phyloP scores from a whole-genome alignment of 805 yeast species.

The Pichia deserticola region DNA sequence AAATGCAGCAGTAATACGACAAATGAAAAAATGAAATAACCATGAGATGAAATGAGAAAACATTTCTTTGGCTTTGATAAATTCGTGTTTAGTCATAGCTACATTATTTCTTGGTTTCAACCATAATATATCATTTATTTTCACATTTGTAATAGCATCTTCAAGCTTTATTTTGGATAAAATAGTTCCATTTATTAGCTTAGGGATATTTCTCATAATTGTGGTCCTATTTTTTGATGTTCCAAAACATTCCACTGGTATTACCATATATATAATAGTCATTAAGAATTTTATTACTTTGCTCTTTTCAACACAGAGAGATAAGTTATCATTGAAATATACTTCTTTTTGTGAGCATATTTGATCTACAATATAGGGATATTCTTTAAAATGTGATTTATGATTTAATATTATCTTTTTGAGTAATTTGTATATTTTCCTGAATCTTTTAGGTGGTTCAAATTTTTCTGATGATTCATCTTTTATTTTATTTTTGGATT shows the following conservation, averaged over 20 bases:
- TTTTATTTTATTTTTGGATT: neutral
- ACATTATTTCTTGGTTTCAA: slow-evolving; percentile 28
- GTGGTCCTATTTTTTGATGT: slow-evolving; percentile 37
- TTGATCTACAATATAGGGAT: slow-evolving; percentile 31
- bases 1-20: slow-evolving; percentile 40
- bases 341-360: slow-evolving; percentile 21
- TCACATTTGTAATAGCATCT: slow-evolving; percentile 30
- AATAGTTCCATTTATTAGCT: slow-evolving; percentile 31
- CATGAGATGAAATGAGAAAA: slow-evolving; percentile 45
- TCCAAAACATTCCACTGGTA: slow-evolving; percentile 52
- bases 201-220: slow-evolving; percentile 31
- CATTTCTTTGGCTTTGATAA: slow-evolving; percentile 28
- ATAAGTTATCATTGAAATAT: slow-evolving; percentile 22
- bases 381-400: slow-evolving; percentile 21
- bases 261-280: slow-evolving; percentile 36
- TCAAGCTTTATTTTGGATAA: slow-evolving; percentile 30
- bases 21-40: slow-evolving; percentile 44
- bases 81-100: slow-evolving; percentile 37
- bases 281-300: slow-evolving; percentile 37
- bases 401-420: slow-evolving; percentile 29
- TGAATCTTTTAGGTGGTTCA: slow-evolving; percentile 19
- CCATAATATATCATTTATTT: slow-evolving; percentile 48
- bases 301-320: slow-evolving; percentile 25
- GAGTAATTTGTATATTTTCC: slow-evolving; percentile 16
- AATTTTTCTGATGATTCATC: neutral